These are phyloP conservation scores for Roridomyces roridus DNA, from an alignment of 768 basidiomycete species.

Conservation along the genomic window DNA sequence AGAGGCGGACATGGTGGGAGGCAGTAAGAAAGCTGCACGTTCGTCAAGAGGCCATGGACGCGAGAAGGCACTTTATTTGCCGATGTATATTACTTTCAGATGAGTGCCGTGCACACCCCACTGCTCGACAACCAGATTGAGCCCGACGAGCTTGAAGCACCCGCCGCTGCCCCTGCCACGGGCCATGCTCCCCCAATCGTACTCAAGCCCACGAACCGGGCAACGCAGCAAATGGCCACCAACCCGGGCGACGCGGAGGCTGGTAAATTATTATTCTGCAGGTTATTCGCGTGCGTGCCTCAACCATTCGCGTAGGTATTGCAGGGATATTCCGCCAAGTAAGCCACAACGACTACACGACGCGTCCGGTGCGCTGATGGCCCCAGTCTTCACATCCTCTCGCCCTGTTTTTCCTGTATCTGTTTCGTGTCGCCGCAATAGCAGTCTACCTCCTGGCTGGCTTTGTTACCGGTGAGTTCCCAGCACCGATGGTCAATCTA, in stretches of 20 bases:
- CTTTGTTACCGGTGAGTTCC: conserved; percentile 39
- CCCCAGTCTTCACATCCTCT: conserved; percentile 79
- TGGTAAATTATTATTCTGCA: conserved; percentile 49
- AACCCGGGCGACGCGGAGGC: conserved; percentile 76
- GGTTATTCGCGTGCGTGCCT: conserved; percentile 1
- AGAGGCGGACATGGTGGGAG: conserved; percentile 8
- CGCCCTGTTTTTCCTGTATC: conserved; percentile 85
- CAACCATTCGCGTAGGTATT: conserved; percentile 50
- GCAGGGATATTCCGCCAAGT: conserved; percentile 83
- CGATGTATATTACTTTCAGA: conserved; percentile 29
- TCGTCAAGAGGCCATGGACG: background rate
- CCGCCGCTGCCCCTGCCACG: conserved; percentile 34
- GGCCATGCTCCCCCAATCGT: conserved; percentile 52
- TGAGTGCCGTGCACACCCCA: conserved; percentile 64
- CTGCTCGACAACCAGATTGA: conserved; percentile 84
- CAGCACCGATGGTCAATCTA: background rate
- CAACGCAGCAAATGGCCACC: conserved; percentile 52
- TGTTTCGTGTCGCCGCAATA: conserved; percentile 90
- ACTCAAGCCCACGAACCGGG: conserved; percentile 58
- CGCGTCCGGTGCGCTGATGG: conserved; percentile 12
- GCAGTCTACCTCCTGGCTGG: conserved; percentile 93
- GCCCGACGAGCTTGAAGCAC: conserved; percentile 69
- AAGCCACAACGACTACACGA: conserved; percentile 16
- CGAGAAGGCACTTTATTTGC: background rate
- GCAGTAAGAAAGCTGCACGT: background rate